A percentile compares a stretch with the other conserved stretches of the same genome.
These are phyloP conservation scores for Hypoxylon sp. DNA, from an alignment of 2,329 filamentous ascomycete genomes.

Conservation along the genomic window DNA sequence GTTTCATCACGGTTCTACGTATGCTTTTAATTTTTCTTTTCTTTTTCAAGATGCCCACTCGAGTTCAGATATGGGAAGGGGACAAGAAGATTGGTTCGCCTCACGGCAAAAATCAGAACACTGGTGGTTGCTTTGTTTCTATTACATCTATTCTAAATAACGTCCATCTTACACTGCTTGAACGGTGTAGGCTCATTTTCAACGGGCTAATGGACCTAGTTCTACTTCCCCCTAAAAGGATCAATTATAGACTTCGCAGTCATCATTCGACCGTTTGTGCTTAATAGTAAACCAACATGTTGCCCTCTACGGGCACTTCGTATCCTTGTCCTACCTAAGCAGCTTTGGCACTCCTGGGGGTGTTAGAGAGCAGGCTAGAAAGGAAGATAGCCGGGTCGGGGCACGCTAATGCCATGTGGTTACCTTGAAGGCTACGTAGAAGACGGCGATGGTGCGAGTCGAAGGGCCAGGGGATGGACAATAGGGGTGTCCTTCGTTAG, in stretches of 20 bases:
- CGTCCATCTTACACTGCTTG: conserved; percentile 15
- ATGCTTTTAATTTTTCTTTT: conserved; percentile 33
- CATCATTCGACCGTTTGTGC: conserved; percentile 10
- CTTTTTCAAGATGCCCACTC: conserved; percentile 22
- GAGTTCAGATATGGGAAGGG: conserved; percentile 35
- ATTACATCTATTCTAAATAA: conserved; percentile 27
- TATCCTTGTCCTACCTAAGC: conserved; percentile 9
- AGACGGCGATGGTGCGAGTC: conserved; percentile 21
- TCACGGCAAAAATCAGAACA: conserved; percentile 46
- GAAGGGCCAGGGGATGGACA: conserved; percentile 5
- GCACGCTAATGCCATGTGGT: conserved; percentile 11
- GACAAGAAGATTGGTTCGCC: conserved; percentile 48
- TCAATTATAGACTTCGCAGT: conserved; percentile 4
- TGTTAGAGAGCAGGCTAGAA: too few species aligned
- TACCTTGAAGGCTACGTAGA: conserved; percentile 12
- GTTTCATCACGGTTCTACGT: conserved; percentile 27
- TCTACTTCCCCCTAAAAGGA: conserved; percentile 16
- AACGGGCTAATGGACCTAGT: conserved; percentile 11
- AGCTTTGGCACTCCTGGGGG: conserved; percentile 21
- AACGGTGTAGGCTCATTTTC: conserved; percentile 24
- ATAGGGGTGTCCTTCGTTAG: conserved; percentile 20
- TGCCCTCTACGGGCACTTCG: conserved; percentile 1
- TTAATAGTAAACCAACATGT: conserved; percentile 3
- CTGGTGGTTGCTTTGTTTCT: conserved; percentile 40
- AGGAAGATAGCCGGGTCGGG: conserved; percentile 4